Evolutionary conservation across 2,329 filamentous ascomycete genomes (phyloP), one percentile per base, ranked within the genome.

Genomic region (Elsinoe australis): DNA sequence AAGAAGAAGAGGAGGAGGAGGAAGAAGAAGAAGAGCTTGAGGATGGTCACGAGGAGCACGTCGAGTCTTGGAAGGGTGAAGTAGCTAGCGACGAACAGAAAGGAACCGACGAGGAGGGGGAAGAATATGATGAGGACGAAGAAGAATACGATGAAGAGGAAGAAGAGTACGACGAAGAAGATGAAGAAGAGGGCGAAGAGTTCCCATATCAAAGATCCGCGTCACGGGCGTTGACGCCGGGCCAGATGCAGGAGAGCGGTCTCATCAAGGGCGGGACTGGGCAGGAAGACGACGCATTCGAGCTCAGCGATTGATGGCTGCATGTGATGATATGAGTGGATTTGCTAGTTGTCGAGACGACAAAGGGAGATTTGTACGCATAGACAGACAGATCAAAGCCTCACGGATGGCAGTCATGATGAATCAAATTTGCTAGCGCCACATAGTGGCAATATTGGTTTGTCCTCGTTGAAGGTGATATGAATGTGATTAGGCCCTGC

Each of bases 201-300:
- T 19, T 14, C 4, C 26, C 12, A 5, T 44, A 49, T 33, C 5
- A 12, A 8, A 45, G 39, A 8, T 9, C 10, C 8, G 47, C 18
- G 15, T 41, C 35, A 6, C 47, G 38, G 12, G 47, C 31, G 5
- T 29, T 47, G 22, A 51, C 35, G 22, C 19, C 41, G 3, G 34
- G 42, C 6, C 24, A 50, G 45, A 48, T 48, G 45, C 49, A 36
- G 39, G 35, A 32, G 35, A 44, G 31, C 15, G 48, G 46, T 17
- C 32, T 45, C 15, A 51, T 54, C 50, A 54, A 54, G 22, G 50
- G 47, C 18, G 52, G 52, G n/a, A 54, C 52, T 2, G 52, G 52
- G 15, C 32, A 36, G 45, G 47, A 35, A 12, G 52, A 54, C 8
- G 52, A 54, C 41, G 52, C 52, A 10, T 54, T 54, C 39, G 52